Percentiles rank a stretch among this genome's conserved stretches.
Conservation (phyloP, 371 early-diverging fungal species). For the Mucor irregularis region DNA sequence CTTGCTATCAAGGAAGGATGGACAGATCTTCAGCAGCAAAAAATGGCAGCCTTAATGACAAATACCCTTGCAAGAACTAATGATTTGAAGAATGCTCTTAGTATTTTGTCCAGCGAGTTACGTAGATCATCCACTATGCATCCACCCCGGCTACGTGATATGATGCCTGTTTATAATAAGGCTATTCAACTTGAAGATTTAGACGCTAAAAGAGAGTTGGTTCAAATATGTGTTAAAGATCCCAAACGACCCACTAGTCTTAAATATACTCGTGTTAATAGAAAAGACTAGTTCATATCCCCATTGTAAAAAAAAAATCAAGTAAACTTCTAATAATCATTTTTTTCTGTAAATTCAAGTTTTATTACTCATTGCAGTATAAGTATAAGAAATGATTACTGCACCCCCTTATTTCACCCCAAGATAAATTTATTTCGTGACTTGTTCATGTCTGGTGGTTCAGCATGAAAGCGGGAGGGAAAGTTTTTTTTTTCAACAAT, state of each 20-base stretch:
- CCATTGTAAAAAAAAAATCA: too few species aligned
- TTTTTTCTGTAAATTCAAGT: too few species aligned
- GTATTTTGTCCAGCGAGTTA: slow-evolving; percentile 32
- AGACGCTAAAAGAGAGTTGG: slow-evolving; percentile 36
- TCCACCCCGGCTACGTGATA: slow-evolving; percentile 41
- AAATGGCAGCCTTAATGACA: slow-evolving; percentile 37
- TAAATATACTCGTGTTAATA: slow-evolving; percentile 20
- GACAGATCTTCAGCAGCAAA: slow-evolving; percentile 36
- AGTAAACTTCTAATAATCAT: too few species aligned
- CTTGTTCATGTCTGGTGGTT: too few species aligned
- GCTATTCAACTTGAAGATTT: slow-evolving; percentile 57
- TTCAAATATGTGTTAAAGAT: slow-evolving; percentile 38
- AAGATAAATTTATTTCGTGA: too few species aligned
- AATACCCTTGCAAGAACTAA: slow-evolving; percentile 43
- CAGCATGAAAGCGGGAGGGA: too few species aligned
- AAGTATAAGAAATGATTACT: too few species aligned
- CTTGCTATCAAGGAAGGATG: slow-evolving; percentile 35
- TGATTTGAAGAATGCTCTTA: slow-evolving; percentile 31
- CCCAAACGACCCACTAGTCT: slow-evolving; percentile 3
- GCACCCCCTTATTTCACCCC: too few species aligned
- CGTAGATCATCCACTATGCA: slow-evolving; percentile 19
- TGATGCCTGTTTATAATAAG: slow-evolving; percentile 54
- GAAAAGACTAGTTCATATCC: not conserved
- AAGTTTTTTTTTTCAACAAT: not conserved
- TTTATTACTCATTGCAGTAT: too few species aligned